Evolutionary conservation across 2,329 filamentous ascomycete genomes (phyloP).

Genomic region (Phyllosticta paracitricarpa): DNA sequence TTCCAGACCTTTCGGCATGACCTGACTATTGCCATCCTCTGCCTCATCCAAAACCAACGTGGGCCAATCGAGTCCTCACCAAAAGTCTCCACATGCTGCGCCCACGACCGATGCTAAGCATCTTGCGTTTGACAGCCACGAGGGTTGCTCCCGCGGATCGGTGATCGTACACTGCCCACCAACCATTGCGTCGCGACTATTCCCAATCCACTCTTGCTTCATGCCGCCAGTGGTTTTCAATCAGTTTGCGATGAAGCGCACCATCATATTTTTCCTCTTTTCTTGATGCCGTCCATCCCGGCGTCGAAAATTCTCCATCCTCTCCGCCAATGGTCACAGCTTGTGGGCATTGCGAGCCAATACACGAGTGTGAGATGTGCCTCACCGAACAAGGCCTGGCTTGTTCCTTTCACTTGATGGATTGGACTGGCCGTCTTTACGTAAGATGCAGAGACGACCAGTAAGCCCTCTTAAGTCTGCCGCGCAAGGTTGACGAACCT

Average conservation of each 20-base stretch:
- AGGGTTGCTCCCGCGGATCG: neutral
- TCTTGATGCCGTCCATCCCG: neutral
- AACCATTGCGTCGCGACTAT: neutral
- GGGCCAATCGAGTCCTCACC: neutral
- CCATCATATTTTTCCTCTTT: neutral
- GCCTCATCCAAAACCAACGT: neutral
- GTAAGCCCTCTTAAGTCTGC: neutral
- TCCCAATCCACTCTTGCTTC: neutral
- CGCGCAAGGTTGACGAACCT: neutral
- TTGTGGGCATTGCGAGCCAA: neutral
- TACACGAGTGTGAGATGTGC: neutral
- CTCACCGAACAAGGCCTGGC: neutral
- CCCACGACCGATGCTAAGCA: neutral
- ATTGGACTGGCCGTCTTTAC: neutral
- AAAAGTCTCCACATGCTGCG: neutral
- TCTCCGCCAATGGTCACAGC: neutral
- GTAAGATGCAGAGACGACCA: neutral
- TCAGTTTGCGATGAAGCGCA: neutral
- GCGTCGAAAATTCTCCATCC: neutral
- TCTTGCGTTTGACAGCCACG: neutral
- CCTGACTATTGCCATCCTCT: neutral
- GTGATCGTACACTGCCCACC: neutral
- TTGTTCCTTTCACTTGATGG: neutral
- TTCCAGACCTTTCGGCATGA: neutral
- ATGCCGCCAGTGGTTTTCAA: neutral